These are phyloP conservation scores for Dichotomocladium elegans DNA, from an alignment of 371 early-diverging fungal species.

Conservation along the genomic window DNA sequence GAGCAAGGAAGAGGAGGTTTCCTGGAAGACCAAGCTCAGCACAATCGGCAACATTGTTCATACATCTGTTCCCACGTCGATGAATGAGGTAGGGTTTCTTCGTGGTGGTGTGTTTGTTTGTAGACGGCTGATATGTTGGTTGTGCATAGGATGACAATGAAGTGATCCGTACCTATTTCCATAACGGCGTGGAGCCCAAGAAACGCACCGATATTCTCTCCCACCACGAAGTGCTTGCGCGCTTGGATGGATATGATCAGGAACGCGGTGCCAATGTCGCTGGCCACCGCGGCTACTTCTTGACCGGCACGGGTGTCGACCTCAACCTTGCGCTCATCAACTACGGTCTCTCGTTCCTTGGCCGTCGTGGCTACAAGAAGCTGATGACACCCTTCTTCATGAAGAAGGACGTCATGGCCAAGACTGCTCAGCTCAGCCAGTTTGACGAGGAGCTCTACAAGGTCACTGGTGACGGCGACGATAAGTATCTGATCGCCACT, in stretches of 20 bases:
- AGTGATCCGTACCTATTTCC: conserved; percentile 67
- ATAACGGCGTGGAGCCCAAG: conserved; percentile 52
- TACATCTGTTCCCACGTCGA: conserved; percentile 83
- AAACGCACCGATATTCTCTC: conserved; percentile 74
- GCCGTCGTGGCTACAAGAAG: conserved; percentile 86
- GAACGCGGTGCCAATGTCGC: conserved; percentile 95
- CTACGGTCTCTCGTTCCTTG: conserved; percentile 97
- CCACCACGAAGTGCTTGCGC: conserved; percentile 92
- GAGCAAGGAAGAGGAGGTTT: conserved; percentile 72
- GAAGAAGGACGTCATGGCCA: conserved; percentile 97
- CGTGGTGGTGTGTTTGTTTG: too few relatives aligned
- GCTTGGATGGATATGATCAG: conserved; percentile 91
- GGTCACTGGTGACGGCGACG: conserved; percentile 83
- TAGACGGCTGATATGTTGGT: too few relatives aligned
- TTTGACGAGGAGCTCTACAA: conserved; percentile 99
- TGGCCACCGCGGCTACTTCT: conserved; percentile 99
- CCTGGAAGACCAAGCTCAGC: conserved; percentile 67
- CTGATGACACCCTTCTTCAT: conserved; percentile 99
- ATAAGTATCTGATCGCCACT: conserved; percentile 99
- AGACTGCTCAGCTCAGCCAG: conserved; percentile 98
- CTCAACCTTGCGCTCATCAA: conserved; percentile 95
- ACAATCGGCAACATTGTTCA: conserved; percentile 97
- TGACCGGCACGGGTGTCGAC: conserved; percentile 94
- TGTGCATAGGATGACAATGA: conserved; percentile 90
- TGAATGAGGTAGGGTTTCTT: conserved; percentile 65